These are phyloP conservation scores for Brassica cretica DNA, from an alignment of 345 rosid species.

Conservation along the genomic window DNA sequence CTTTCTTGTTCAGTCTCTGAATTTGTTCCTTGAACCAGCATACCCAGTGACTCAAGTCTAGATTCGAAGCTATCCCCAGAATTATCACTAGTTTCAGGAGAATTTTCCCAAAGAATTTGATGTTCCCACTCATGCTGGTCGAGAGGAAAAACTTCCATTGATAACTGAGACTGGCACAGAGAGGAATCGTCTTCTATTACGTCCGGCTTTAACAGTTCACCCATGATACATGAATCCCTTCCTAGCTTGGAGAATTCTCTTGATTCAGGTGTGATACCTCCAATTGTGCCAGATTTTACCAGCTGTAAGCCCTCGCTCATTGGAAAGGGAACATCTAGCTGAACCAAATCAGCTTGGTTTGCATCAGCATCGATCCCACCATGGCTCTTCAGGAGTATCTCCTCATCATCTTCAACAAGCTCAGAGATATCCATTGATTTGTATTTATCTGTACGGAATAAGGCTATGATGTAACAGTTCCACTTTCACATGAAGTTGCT, in stretches of 20 bases:
- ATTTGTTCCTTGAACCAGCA: conserved; percentile 43
- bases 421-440: conserved; percentile 57
- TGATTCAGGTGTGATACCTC: conserved; percentile 40
- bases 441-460: conserved; percentile 59
- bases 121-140: conserved; percentile 96
- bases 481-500: conserved; percentile 2
- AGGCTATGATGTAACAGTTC: conserved; percentile 14
- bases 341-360: conserved; percentile 39
- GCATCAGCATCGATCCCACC: conserved; percentile 45
- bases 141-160: conserved; percentile 60
- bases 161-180: conserved; percentile 53
- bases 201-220: conserved; percentile 69
- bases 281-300: conserved; percentile 42
- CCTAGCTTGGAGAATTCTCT: conserved; percentile 39
- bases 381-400: conserved; percentile 60
- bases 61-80: conserved; percentile 48
- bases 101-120: conserved; percentile 74
- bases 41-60: conserved; percentile 41
- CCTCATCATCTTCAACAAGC: conserved; percentile 91
- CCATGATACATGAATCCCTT: conserved; percentile 53
- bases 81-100: conserved; percentile 50
- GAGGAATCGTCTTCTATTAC: conserved; percentile 39
- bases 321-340: conserved; percentile 47
- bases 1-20: conserved; percentile 37
- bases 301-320: conserved; percentile 42